These are phyloP conservation scores for Monosporascus sp. DNA, from an alignment of 2,329 filamentous ascomycete species.

Conservation along the genomic window DNA sequence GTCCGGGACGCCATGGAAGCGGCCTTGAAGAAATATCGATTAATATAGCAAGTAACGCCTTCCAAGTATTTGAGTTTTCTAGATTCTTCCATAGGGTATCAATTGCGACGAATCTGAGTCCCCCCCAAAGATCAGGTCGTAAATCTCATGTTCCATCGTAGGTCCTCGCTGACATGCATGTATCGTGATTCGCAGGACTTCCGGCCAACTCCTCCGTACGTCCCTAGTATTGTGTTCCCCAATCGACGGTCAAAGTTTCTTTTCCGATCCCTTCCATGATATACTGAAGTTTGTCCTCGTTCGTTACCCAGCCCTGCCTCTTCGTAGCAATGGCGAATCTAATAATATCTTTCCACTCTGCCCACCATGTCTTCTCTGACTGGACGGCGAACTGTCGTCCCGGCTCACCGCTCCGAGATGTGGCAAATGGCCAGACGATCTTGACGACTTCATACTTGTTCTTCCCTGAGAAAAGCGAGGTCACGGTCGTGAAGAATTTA, in stretches of 20 bases:
- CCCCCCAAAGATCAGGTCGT: no score
- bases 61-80: no score
- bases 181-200: not conserved
- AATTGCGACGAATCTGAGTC: no score
- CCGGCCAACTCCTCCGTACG: not conserved
- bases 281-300: constrained; percentile 48
- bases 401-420: constrained; percentile 38
- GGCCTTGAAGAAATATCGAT: no score
- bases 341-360: constrained; percentile 44
- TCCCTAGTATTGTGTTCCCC: constrained; percentile 33
- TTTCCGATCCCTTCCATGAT: constrained; percentile 45
- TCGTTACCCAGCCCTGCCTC: constrained; percentile 42
- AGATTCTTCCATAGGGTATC: no score
- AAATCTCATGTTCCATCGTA: no score
- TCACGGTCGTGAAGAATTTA: constrained; percentile 48
- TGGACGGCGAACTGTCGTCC: constrained; percentile 45
- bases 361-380: constrained; percentile 53
- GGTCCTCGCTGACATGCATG: no score
- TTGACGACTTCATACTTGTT: constrained; percentile 52
- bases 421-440: constrained; percentile 54
- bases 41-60: no score
- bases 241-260: constrained; percentile 33
- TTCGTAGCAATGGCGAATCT: constrained; percentile 31
- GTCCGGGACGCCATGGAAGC: no score
- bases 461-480: constrained; percentile 46